These are phyloP conservation scores for Bauhinia variegata DNA, from an alignment of 306 rosid species.

Conservation along the genomic window DNA sequence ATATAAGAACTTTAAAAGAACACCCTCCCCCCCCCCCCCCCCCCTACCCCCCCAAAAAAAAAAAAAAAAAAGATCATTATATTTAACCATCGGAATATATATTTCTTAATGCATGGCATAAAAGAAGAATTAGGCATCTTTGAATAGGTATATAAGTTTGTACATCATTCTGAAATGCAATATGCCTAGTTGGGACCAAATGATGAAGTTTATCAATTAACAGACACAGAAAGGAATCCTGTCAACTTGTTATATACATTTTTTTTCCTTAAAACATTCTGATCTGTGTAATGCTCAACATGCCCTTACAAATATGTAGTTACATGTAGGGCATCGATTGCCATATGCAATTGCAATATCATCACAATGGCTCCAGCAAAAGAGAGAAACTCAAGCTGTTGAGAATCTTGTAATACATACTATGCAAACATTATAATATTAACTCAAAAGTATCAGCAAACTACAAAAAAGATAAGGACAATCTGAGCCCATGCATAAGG, in stretches of 20 bases:
- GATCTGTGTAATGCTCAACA: slow-evolving; percentile 13
- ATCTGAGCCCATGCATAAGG: slow-evolving; percentile 37
- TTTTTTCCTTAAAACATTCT: neutral
- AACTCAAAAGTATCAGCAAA: slow-evolving; percentile 14
- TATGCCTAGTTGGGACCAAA: slow-evolving; percentile 20
- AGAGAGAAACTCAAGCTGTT: slow-evolving; percentile 22
- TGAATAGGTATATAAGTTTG: slow-evolving; percentile 13
- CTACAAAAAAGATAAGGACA: slow-evolving; percentile 25
- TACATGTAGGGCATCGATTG: slow-evolving; percentile 14
- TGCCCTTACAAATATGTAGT: slow-evolving; percentile 18
- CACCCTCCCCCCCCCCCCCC: neutral
- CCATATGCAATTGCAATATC: slow-evolving; percentile 23
- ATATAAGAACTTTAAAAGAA: slow-evolving; percentile 14
- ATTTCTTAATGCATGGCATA: slow-evolving; percentile 5
- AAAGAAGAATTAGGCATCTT: slow-evolving; percentile 33
- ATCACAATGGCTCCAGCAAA: slow-evolving; percentile 18
- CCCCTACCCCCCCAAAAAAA: neutral
- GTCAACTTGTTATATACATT: neutral
- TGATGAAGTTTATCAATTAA: slow-evolving; percentile 25
- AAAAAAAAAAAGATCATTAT: too few relatives aligned
- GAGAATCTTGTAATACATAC: slow-evolving; percentile 23
- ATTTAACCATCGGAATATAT: slow-evolving; percentile 26
- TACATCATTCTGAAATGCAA: slow-evolving; percentile 30
- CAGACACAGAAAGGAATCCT: slow-evolving; percentile 26
- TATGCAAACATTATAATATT: slow-evolving; percentile 10